Percentiles rank a stretch among this genome's conserved stretches.
phyloP scores from a whole-genome alignment of 2,329 filamentous ascomycete species.

The Trichophyton benhamiae region DNA sequence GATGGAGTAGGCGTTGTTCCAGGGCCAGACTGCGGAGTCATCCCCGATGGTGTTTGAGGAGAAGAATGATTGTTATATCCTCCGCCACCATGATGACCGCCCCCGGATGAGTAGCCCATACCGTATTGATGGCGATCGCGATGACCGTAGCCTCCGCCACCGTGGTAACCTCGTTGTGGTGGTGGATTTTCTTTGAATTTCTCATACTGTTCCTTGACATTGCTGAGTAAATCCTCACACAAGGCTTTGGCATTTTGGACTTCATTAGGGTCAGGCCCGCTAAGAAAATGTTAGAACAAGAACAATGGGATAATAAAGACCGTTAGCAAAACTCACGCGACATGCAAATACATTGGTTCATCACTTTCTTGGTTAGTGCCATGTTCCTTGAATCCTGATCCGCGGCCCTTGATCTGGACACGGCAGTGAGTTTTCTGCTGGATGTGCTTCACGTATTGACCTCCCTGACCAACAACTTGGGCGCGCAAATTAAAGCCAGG shows the following conservation, averaged over 20 bases:
- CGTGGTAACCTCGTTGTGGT: constrained; percentile 48
- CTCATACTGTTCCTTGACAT: constrained; percentile 82
- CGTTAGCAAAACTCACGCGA: constrained; percentile 53
- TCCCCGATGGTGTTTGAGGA: constrained; percentile 32
- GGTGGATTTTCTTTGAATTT: constrained; percentile 71
- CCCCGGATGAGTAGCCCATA: constrained; percentile 25
- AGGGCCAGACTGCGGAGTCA: constrained; percentile 33
- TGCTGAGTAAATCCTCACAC: constrained; percentile 73
- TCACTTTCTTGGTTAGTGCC: constrained; percentile 84
- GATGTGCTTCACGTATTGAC: constrained; percentile 95
- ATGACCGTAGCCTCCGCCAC: constrained; percentile 39
- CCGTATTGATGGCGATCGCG: constrained; percentile 37
- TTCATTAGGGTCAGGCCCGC: constrained; percentile 74
- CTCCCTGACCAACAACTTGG: constrained; percentile 87
- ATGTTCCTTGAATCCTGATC: constrained; percentile 85
- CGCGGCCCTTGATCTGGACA: constrained; percentile 94
- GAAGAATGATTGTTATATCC: constrained; percentile 35
- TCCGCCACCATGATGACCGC: constrained; percentile 21
- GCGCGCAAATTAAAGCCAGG: constrained; percentile 92
- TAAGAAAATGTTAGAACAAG: constrained; percentile 33
- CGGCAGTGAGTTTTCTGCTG: constrained; percentile 90
- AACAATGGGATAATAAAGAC: background rate
- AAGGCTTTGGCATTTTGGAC: constrained; percentile 79
- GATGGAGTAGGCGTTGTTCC: constrained; percentile 15
- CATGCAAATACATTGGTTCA: constrained; percentile 91